These are phyloP conservation scores for Eucalyptus brandiana DNA, from an alignment of 345 rosid species.

Conservation along the genomic window DNA sequence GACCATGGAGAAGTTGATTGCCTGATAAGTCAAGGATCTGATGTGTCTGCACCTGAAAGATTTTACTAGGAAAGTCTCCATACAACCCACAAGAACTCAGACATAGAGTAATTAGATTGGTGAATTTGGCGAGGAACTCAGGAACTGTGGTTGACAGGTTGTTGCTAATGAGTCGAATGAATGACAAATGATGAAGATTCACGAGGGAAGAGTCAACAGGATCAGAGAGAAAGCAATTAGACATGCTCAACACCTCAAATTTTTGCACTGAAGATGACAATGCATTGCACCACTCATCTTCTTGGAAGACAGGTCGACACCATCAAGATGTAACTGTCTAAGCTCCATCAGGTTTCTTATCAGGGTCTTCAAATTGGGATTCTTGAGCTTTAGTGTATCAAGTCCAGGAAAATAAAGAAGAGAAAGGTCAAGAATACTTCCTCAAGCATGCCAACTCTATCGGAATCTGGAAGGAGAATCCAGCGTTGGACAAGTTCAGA, in stretches of 20 bases:
- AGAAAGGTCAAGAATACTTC: constrained; percentile 15
- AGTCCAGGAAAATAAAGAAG: neutral
- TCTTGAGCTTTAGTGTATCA: neutral
- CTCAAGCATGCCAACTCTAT: neutral
- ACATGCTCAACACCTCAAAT: constrained; percentile 13
- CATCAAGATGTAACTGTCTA: constrained; percentile 7
- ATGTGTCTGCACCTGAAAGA: constrained; percentile 1
- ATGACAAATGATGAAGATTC: neutral
- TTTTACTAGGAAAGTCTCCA: constrained; percentile 12
- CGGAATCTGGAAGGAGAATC: constrained; percentile 20
- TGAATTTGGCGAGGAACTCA: constrained; percentile 5
- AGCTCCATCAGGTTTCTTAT: constrained; percentile 2
- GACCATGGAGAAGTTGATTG: constrained; percentile 13
- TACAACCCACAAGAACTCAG: neutral
- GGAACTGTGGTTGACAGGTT: constrained; percentile 8
- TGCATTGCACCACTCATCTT: constrained; percentile 14
- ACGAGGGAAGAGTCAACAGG: neutral
- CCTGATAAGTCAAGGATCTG: constrained; percentile 1
- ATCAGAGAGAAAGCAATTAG: constrained; percentile 6
- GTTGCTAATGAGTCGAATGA: constrained; percentile 3
- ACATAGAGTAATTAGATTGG: neutral
- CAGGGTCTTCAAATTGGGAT: constrained; percentile 6
- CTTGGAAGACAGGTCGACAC: constrained; percentile 1
- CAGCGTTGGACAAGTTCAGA: constrained; percentile 26
- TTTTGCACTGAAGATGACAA: constrained; percentile 1